Percentiles rank a stretch among this genome's conserved stretches.
phyloP scores from a whole-genome alignment of 257 asterid genomes.

The Scutellaria barbata region DNA sequence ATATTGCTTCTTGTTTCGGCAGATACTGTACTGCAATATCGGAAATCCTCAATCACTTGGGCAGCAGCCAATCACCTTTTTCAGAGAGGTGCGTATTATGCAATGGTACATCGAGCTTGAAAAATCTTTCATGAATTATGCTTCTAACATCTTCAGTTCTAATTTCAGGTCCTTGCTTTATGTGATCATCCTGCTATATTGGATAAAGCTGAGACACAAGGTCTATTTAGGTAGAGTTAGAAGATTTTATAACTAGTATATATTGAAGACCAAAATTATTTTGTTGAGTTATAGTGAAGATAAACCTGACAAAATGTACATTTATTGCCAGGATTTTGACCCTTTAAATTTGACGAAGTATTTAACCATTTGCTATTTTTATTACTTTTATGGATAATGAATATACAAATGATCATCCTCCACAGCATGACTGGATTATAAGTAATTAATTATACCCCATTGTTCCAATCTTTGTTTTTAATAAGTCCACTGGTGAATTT shows the following conservation, averaged over 20 bases:
- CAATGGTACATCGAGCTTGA: neutral
- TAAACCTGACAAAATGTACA: neutral
- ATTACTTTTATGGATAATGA: neutral
- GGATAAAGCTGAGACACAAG: constrained; percentile 89
- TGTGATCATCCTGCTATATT: constrained; percentile 91
- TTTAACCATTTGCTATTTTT: neutral
- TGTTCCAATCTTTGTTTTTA: constrained; percentile 12
- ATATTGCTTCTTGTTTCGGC: constrained; percentile 35
- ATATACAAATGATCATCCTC: neutral
- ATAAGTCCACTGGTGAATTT: constrained; percentile 32
- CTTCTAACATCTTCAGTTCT: constrained; percentile 29
- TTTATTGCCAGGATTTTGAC: neutral
- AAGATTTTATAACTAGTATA: neutral
- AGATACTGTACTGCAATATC: constrained; percentile 90
- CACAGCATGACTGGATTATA: neutral
- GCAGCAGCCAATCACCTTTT: constrained; percentile 94
- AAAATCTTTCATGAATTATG: neutral
- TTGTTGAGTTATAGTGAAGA: neutral
- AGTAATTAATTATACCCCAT: constrained; percentile 3
- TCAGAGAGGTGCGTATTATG: constrained; percentile 76
- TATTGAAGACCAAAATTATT: neutral
- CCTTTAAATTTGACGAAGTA: neutral
- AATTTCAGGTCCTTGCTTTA: constrained; percentile 83
- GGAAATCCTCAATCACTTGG: constrained; percentile 97
- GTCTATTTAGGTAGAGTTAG: constrained; percentile 74